Evolutionary conservation across 176 grass and related monocot genomes (phyloP).

Genomic region (Avena sativa): DNA sequence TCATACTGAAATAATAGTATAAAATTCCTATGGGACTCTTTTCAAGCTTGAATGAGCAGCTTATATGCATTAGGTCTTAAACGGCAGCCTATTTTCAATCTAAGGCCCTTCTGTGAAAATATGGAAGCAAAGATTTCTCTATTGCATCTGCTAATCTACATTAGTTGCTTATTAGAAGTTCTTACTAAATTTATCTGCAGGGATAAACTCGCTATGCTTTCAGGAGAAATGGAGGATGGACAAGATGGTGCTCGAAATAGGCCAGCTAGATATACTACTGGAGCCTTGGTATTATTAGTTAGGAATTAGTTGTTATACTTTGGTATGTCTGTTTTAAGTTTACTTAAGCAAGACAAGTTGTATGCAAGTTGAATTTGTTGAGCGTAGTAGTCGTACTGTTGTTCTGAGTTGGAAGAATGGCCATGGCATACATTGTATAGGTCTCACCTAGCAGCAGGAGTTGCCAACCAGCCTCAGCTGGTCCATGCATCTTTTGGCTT

Average conservation of each 20-base stretch:
- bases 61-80: neutral
- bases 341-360: neutral
- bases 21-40: neutral
- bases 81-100: neutral
- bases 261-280: neutral
- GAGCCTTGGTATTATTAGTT: neutral
- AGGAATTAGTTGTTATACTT: neutral
- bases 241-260: slow-evolving; percentile 18
- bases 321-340: neutral
- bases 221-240: slow-evolving; percentile 14
- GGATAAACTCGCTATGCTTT: neutral
- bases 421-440: neutral
- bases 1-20: neutral
- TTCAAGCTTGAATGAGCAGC: neutral
- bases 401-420: neutral
- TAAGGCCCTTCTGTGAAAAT: neutral
- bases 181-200: slow-evolving; percentile 5
- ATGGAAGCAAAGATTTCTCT: slow-evolving; percentile 1
- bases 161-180: neutral
- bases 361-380: slow-evolving; percentile 12
- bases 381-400: neutral
- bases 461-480: neutral
- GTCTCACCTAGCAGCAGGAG: neutral
- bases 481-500: neutral
- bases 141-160: neutral